Evolutionary conservation across 2,329 filamentous ascomycete genomes (phyloP).

Genomic region (Colletotrichum cordylinicola): DNA sequence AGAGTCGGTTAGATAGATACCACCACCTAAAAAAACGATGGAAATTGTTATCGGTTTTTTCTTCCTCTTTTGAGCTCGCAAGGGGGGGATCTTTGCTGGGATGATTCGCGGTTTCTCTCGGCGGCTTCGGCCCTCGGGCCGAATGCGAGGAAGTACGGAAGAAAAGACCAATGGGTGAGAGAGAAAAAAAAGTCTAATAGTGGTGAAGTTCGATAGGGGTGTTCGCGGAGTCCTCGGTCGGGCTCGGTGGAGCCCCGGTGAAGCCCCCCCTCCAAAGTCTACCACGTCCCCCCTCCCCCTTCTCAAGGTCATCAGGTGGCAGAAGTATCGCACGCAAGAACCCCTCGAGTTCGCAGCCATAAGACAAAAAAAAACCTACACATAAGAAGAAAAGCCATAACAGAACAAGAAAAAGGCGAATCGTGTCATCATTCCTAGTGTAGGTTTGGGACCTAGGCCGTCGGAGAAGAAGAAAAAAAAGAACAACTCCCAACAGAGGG

Average conservation of each 20-base stretch:
- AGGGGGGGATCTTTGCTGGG: not conserved
- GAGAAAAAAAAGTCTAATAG: not conserved
- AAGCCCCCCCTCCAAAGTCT: not conserved
- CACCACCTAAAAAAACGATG: not conserved
- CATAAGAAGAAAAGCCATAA: not conserved
- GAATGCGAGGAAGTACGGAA: not conserved
- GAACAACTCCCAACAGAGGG: not conserved
- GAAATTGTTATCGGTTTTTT: not conserved
- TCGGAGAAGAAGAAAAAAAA: not conserved
- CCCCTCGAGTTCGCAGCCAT: not conserved
- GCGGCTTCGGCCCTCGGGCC: not conserved
- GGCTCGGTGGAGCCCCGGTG: not conserved
- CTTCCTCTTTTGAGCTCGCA: not conserved
- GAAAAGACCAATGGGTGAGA: not conserved
- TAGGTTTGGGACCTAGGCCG: not conserved
- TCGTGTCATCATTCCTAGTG: constrained; percentile 12
- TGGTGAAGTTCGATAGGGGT: not conserved
- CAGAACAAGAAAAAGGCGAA: not conserved
- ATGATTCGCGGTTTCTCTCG: not conserved
- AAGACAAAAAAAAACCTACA: not conserved
- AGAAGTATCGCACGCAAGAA: not conserved
- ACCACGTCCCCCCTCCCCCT: not conserved
- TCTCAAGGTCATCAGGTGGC: not conserved
- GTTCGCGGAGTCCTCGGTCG: not conserved
- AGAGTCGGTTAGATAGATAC: not conserved